Evolutionary conservation across 495 filamentous ascomycete species (phyloP), one percentile per base, ranked within the genome.

Genomic region (Amniculicola lignicola): DNA sequence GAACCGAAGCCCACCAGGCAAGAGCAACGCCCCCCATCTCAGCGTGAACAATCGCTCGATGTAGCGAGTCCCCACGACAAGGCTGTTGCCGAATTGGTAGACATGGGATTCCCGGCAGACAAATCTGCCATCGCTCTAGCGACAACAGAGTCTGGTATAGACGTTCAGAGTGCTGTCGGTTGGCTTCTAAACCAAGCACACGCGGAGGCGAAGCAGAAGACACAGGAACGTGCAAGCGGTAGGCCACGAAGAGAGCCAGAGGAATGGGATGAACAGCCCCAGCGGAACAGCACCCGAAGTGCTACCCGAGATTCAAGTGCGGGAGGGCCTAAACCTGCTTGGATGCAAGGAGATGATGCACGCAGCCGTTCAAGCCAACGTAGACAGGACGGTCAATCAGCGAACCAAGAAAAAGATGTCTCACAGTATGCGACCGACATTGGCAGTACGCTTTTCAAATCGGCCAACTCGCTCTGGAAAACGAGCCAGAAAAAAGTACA

Each of bases 401-500:
- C 83, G 1, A 76, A 74, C 2, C 75, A 73, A 1, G 92, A 95
- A 23, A 82, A 75, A 49, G 93, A 96, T 58, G 77, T 94, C 33
- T 76, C 88, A 0, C 87, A 91, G 55, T 77, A 84, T 14, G 93
- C 93, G 10, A 82, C 89, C 11, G 86, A 87, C 53, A 76, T 96
- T 65, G 86, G 93, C 15, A 87, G 77, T 27, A 95, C 81, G 56
- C 68, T 97, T 11, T 80, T 96, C 65, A 97, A 97, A 66, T 89
- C 89, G n/a, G 93, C 94, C 0, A 91, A 90, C 59, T 88, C 86
- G 2, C 69, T 97, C 2, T 98, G 93, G 93, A 98, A 95, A 68
- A 85, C 84, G 4, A 85, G 90, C 2, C 89, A 88, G 61, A 97
- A 95, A 70, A 92, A 87, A 66, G 82, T 97, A n/a, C 91, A 95